Percentiles rank a stretch among this genome's conserved stretches.
Evolutionary conservation across 2,329 filamentous ascomycete genomes (phyloP).

Genomic region (Tolypocladium ovalisporum): DNA sequence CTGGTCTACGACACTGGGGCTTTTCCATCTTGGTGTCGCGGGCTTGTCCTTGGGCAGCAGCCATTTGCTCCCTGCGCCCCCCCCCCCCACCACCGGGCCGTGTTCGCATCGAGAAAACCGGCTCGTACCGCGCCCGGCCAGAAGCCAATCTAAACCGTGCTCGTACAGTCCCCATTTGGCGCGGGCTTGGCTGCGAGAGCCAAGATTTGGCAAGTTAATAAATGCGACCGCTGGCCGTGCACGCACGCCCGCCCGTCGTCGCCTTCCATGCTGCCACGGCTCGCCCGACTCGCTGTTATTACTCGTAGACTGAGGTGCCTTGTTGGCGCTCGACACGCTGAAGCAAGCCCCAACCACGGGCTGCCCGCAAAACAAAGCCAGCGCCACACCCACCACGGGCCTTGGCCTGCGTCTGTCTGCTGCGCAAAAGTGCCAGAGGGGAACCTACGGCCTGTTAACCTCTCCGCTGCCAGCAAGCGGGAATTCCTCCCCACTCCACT

Average conservation of each 20-base stretch:
- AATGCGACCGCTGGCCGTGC: no score
- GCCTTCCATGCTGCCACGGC: background rate
- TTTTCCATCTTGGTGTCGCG: no score
- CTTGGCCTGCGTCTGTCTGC: background rate
- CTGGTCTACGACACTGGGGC: no score
- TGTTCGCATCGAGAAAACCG: background rate
- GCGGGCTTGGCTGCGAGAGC: background rate
- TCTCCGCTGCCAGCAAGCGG: no score
- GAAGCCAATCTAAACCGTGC: background rate
- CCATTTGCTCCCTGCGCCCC: no score
- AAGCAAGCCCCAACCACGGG: no score
- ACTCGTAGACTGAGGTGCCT: no score
- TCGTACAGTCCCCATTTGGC: background rate
- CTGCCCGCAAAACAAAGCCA: background rate
- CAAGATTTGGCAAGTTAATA: background rate
- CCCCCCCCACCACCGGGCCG: no score
- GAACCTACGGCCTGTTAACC: background rate
- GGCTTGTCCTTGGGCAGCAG: no score
- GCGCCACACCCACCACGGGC: background rate
- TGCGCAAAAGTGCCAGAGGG: background rate
- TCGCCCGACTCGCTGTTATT: no score
- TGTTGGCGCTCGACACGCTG: no score
- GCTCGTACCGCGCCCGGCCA: background rate
- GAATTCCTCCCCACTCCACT: background rate
- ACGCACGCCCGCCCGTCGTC: no score